Base-by-base conservation (phyloP, 371 early-diverging fungal species). In the Rhizopus stolonifer region DNA sequence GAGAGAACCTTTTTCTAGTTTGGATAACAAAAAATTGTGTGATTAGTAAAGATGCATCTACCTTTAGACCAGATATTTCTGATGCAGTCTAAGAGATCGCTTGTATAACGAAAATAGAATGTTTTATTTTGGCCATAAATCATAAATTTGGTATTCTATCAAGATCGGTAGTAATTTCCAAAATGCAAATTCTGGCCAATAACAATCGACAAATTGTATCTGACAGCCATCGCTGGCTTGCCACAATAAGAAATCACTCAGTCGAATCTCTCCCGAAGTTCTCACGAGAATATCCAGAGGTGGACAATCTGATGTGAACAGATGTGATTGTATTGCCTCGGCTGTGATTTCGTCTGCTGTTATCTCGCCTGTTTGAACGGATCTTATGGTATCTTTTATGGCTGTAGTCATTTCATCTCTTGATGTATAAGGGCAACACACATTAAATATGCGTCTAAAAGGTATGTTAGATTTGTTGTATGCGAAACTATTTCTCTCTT, bases 181-280 rank as follows among this genome's bases (percentile, higher is more conserved):
- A 33, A 98, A 81, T 0, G 90, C 82, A 56, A 98, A 96, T 48
- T 97, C 95, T 8, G 99, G 99, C 99, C 99, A 98, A 39, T 81
- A 82, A 11, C 86, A 85, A 47, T 90, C 75, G 3, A 93, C 82
- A 71, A 97, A 96, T 47, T 92, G 88, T 19, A 97, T 80, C 18
- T 89, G 85, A 49, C 90, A 87, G 34, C 72, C 56, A 17, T 87
- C 79, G 22, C 83, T 70, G 36, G 81, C 68, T 81, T 99, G 99
- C 93, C 96, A 96, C 34, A 99, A 77, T 76, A 99, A 69, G 69
- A 95, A 99, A 72, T 99, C 99, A 59, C 95, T 94, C 36, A 99
- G 77, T 17, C 99, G 82, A 14, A 90, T 88, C 72, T 99, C 99
- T 9, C 99, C 99, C 8, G 95, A 93, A 2, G 99, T 99, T 49